phyloP scores from a whole-genome alignment of 148 eudicot genomes.

The Camellia granthamiana region DNA sequence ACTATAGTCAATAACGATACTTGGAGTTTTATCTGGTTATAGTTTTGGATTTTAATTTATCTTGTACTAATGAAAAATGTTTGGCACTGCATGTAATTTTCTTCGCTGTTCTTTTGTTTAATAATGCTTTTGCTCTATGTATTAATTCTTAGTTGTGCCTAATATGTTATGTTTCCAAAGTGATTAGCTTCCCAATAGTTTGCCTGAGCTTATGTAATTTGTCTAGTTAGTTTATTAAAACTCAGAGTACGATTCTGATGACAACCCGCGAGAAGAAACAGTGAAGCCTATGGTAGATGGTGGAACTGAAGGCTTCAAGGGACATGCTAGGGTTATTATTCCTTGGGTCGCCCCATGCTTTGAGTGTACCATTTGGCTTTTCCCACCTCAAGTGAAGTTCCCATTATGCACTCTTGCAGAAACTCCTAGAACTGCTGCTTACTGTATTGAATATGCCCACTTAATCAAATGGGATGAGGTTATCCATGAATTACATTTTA shows the following conservation, averaged over 20 bases:
- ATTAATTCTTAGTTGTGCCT: too few relatives aligned
- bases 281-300: constrained; percentile 96
- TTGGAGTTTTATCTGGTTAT: too few relatives aligned
- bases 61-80: too few relatives aligned
- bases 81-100: too few relatives aligned
- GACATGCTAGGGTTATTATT: constrained; percentile 82
- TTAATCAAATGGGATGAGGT: constrained; percentile 96
- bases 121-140: background rate
- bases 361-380: constrained; percentile 95
- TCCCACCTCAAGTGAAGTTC: constrained; percentile 93
- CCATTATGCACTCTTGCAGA: constrained; percentile 96
- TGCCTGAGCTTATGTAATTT: background rate
- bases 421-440: constrained; percentile 96
- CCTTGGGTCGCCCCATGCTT: constrained; percentile 93
- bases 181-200: background rate
- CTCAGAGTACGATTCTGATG: constrained; percentile 75
- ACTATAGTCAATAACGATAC: too few relatives aligned
- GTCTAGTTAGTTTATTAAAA: constrained; percentile 18
- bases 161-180: background rate
- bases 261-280: constrained; percentile 64
- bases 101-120: too few relatives aligned
- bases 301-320: constrained; percentile 98
- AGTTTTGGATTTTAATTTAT: too few relatives aligned
- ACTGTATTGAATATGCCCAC: constrained; percentile 96
- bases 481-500: background rate